Evolutionary conservation across 495 filamentous ascomycete genomes (phyloP), one percentile per base, ranked within the genome.

Genomic region (Xylaria palmicola): DNA sequence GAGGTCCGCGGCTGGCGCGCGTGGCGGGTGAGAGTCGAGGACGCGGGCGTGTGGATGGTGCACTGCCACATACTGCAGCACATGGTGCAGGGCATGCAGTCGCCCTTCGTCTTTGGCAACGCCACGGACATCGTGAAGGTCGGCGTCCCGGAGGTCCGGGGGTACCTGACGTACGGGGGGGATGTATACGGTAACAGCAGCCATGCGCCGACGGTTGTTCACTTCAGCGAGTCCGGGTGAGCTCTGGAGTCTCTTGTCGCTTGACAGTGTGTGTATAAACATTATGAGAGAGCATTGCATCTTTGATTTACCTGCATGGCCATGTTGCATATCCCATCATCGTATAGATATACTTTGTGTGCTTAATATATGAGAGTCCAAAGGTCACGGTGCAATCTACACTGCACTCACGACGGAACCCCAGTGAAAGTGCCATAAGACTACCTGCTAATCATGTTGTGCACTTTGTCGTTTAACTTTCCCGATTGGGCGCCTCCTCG

Each of bases 51-150:
- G n/a, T 85, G 83, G 82, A 82, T 85, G 79, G 62, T 81, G 1
- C 84, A 86, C 63, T 86, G 83, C 59, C 84, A 86, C 68, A 76
- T 80, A 13, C 65, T 79, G 44, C 77, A 77, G 65, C 78, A 82
- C 66, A 60, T 58, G 59, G 41, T 61, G 6, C 60, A 63, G 64
- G 67, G 75, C 39, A 79, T 85, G 83, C 79, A 85, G 63, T 74
- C 75, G 0, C 74, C 80, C 6, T 83, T 78, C 70, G 75, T 79
- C 0, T 75, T 82, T 51, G 82, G 81, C 8, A 69, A 83, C 58
- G 74, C 71, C 0, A 68, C 76, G 12, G 68, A 83, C 9, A 69
- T 79, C 13, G 58, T 50, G 15, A 66, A 73, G 32, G 63, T 76
- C 27, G 73, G 75, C 0, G 27, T 67, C 5, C 57, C 64, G 1